Evolutionary conservation across 164 flowering plant species (phyloP).

Genomic region (Vitis cinerea): DNA sequence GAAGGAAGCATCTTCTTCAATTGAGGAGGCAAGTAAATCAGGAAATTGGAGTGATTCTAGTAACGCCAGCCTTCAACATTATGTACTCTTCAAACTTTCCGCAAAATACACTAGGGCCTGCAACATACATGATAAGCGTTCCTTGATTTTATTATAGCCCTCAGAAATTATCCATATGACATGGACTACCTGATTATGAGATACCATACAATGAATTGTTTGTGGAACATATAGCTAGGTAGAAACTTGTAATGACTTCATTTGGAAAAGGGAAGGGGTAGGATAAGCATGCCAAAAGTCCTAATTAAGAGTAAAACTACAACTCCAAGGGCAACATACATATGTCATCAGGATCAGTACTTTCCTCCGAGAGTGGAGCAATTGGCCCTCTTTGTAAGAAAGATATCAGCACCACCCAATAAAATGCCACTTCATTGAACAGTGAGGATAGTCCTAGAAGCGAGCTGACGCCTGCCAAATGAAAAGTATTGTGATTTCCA

Average conservation of each 20-base stretch:
- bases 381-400: slow-evolving; percentile 96
- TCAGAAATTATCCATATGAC: too few relatives aligned
- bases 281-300: slow-evolving; percentile 80
- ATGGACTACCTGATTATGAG: not conserved
- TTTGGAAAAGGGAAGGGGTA: slow-evolving; percentile 80
- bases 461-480: slow-evolving; percentile 66
- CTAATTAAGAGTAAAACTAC: slow-evolving; percentile 58
- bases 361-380: slow-evolving; percentile 87
- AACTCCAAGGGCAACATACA: slow-evolving; percentile 68
- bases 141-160: too few relatives aligned
- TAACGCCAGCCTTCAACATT: too few relatives aligned
- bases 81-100: too few relatives aligned
- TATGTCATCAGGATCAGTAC: slow-evolving; percentile 76
- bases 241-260: slow-evolving; percentile 40
- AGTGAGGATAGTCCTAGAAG: slow-evolving; percentile 68
- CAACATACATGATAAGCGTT: too few relatives aligned
- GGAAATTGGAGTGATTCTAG: too few relatives aligned
- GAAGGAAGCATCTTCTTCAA: too few relatives aligned
- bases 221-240: slow-evolving; percentile 11
- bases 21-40: too few relatives aligned
- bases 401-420: slow-evolving; percentile 90
- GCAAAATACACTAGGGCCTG: too few relatives aligned
- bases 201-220: not conserved
- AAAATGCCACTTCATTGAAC: slow-evolving; percentile 90
- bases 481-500: not conserved